A percentile compares a stretch with the other conserved stretches of the same genome.
These are phyloP conservation scores for Fusarium mexicanum DNA, from an alignment of 2,329 filamentous ascomycete species.

Conservation along the genomic window DNA sequence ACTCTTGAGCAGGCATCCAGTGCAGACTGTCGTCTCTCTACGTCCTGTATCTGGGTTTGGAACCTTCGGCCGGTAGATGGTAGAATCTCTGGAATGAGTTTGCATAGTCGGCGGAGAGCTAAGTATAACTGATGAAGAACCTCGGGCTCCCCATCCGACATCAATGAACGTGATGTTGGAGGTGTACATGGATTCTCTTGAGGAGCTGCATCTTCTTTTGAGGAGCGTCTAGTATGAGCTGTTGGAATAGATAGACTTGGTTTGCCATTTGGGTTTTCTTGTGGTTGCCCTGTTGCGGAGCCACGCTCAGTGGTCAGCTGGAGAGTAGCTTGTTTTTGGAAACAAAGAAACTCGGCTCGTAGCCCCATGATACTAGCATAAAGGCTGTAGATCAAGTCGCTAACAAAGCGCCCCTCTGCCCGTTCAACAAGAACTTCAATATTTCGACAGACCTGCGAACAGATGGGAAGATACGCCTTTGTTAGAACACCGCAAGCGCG, in stretches of 20 bases:
- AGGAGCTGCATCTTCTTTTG: background rate
- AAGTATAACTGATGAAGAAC: background rate
- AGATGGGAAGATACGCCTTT: background rate
- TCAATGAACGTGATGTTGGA: background rate
- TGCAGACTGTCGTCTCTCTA: background rate
- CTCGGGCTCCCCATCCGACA: background rate
- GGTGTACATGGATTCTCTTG: background rate
- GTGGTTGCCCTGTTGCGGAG: background rate
- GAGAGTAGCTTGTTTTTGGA: background rate
- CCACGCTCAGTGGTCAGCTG: background rate
- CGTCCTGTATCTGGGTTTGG: background rate
- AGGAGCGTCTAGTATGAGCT: background rate
- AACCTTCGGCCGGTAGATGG: background rate
- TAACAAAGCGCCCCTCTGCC: background rate
- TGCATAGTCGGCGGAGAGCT: background rate
- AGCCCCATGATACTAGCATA: background rate
- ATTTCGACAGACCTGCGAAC: background rate
- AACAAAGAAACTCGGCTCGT: background rate
- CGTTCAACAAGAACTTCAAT: background rate
- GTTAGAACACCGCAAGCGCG: background rate
- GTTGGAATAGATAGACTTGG: background rate
- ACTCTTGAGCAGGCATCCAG: background rate
- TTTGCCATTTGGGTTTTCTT: rapidly evolving
- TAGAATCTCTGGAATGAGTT: background rate
- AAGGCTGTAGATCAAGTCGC: background rate